Percentiles rank a stretch among this genome's conserved stretches.
Conservation (phyloP, 2,329 filamentous ascomycete species). For the Xylaria sp. region DNA sequence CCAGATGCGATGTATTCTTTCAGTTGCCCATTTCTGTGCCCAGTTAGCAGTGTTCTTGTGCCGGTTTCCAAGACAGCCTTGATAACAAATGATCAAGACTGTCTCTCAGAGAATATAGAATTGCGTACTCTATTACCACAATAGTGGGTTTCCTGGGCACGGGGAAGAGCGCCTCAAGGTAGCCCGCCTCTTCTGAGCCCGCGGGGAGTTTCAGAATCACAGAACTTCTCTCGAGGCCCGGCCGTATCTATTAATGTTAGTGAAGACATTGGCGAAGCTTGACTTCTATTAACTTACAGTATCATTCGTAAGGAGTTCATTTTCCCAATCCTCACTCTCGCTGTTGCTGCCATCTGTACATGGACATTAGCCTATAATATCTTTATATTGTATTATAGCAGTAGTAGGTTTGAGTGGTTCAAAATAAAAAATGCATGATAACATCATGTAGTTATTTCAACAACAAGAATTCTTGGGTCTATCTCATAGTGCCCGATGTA, state of each 20-base stretch:
- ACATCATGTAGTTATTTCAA: too few species aligned
- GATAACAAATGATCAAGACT: background rate
- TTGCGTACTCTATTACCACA: conserved; percentile 76
- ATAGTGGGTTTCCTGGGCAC: conserved; percentile 82
- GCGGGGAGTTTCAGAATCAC: conserved; percentile 76
- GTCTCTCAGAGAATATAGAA: background rate
- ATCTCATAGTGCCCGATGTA: background rate
- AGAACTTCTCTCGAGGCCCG: conserved; percentile 69
- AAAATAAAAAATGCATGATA: background rate
- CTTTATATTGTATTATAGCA: background rate
- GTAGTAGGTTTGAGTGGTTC: too few species aligned
- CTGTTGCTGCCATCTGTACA: conserved; percentile 76
- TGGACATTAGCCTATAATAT: conserved; percentile 18
- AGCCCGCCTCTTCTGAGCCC: conserved; percentile 83
- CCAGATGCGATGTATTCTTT: conserved; percentile 79
- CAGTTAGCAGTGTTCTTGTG: conserved; percentile 25
- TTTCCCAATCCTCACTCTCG: conserved; percentile 78
- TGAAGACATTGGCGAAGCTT: conserved; percentile 12
- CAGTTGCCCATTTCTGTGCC: conserved; percentile 74
- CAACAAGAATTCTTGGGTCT: too few species aligned
- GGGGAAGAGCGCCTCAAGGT: conserved; percentile 84
- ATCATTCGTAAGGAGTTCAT: conserved; percentile 70
- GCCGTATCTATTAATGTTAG: conserved; percentile 59
- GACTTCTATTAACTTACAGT: conserved; percentile 56
- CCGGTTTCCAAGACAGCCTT: background rate